phyloP scores from a whole-genome alignment of 441 rosid species.

The Arabidopsis lyrata region DNA sequence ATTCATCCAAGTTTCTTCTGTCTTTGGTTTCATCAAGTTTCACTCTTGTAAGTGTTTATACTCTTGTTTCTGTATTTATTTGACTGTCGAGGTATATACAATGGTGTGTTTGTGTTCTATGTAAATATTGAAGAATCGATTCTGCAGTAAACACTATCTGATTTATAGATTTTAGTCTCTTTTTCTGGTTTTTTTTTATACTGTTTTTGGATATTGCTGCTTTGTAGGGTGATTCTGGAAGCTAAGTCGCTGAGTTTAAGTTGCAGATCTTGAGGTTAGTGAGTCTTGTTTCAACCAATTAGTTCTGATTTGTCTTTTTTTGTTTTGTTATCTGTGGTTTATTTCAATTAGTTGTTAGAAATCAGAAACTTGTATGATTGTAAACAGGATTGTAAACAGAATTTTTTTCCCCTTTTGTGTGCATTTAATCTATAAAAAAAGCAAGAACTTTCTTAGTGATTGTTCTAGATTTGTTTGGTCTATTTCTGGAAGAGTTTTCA shows the following conservation, averaged over 20 bases:
- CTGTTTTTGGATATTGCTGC: conserved; percentile 11
- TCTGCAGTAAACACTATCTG: conserved; percentile 13
- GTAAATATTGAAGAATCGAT: not conserved
- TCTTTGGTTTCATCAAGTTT: conserved; percentile 38
- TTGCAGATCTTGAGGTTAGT: conserved; percentile 64
- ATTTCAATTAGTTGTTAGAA: conserved; percentile 11
- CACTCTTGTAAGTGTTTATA: conserved; percentile 46
- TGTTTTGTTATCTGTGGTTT: conserved; percentile 22
- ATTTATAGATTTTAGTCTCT: not conserved
- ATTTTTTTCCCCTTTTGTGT: not conserved
- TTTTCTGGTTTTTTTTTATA: not conserved
- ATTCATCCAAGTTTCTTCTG: not conserved
- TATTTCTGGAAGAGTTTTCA: conserved; percentile 3
- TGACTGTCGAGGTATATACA: conserved; percentile 31
- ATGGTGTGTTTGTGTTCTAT: conserved; percentile 27
- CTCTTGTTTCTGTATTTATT: conserved; percentile 27
- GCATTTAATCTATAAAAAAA: conserved; percentile 4
- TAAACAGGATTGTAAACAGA: not conserved
- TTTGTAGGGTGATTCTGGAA: conserved; percentile 49
- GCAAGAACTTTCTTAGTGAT: not conserved
- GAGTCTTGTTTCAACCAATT: conserved; percentile 30
- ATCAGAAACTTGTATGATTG: conserved; percentile 16
- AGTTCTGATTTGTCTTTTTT: conserved; percentile 1
- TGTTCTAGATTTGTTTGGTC: not conserved
- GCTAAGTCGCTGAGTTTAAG: conserved; percentile 22